A percentile compares a stretch with the other conserved stretches of the same genome.
Evolutionary conservation across 805 yeast genomes (phyloP).

Genomic region (Starmerella stigmatis): DNA sequence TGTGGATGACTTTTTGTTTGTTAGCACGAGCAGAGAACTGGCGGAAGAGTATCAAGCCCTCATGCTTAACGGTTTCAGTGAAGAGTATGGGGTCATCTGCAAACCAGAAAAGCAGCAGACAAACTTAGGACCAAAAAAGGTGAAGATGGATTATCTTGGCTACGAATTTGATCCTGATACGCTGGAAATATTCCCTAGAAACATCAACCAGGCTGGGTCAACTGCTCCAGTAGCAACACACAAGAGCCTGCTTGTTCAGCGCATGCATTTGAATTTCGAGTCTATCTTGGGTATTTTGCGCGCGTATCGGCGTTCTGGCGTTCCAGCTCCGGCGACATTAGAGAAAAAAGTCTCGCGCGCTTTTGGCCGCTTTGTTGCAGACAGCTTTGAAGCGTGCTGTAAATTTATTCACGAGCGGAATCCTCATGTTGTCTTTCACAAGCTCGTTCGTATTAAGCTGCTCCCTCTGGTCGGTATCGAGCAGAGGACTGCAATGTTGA

Average conservation of each 20-base stretch:
- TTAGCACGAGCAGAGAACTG: conserved; percentile 38
- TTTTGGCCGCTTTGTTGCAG: conserved; percentile 7
- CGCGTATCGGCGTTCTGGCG: background rate
- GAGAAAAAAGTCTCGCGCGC: background rate
- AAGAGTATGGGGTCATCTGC: conserved; percentile 10
- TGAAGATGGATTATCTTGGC: conserved; percentile 9
- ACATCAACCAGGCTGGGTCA: background rate
- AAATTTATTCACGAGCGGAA: background rate
- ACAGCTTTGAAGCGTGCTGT: conserved; percentile 4
- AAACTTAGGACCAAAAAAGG: background rate
- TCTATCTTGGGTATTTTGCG: background rate
- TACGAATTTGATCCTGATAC: conserved; percentile 1
- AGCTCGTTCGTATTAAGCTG: background rate
- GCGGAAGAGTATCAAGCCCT: conserved; percentile 25
- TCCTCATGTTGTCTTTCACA: background rate
- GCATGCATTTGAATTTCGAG: background rate
- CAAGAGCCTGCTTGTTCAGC: background rate
- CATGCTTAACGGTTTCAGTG: conserved; percentile 11
- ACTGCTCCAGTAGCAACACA: background rate
- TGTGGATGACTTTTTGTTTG: conserved; percentile 78
- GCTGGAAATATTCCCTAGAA: conserved; percentile 5
- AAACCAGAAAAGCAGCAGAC: conserved; percentile 8
- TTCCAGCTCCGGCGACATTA: background rate
- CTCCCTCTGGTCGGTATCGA: background rate
- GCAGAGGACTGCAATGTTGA: background rate